These are phyloP conservation scores for Teunomyces barrocoloradensis DNA, from an alignment of 805 yeast genomes.

Conservation along the genomic window DNA sequence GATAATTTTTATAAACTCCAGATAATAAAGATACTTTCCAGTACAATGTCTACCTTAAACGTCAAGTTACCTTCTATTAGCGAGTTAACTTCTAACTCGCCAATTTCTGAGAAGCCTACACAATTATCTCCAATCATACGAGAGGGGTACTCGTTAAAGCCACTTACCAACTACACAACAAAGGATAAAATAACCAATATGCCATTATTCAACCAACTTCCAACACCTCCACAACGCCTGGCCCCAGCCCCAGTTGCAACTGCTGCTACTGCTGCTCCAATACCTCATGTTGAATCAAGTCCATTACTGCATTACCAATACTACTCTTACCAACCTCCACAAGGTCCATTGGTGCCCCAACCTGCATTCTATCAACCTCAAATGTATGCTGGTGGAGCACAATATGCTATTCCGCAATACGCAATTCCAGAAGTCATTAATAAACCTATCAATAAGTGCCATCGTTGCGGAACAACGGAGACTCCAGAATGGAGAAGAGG, in stretches of 20 bases:
- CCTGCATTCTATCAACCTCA: conserved; percentile 13
- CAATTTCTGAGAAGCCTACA: conserved; percentile 6
- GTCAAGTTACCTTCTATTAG: conserved; percentile 14
- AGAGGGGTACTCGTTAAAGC: neutral
- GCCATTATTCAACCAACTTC: conserved; percentile 4
- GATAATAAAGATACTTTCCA: neutral
- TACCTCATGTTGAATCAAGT: conserved; percentile 6
- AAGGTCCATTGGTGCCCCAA: conserved; percentile 6
- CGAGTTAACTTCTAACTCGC: conserved; percentile 13
- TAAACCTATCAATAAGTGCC: conserved; percentile 38
- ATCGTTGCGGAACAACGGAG: conserved; percentile 45
- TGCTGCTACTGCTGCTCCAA: conserved; percentile 2
- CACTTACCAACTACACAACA: conserved; percentile 6
- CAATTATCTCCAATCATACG: conserved; percentile 6
- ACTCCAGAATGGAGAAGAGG: conserved; percentile 47
- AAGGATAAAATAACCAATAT: neutral
- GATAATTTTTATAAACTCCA: too few species aligned
- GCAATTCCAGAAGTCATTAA: conserved; percentile 32
- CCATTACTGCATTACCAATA: conserved; percentile 12
- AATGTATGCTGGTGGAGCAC: conserved; percentile 6
- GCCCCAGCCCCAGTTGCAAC: conserved; percentile 5
- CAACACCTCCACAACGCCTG: conserved; percentile 8
- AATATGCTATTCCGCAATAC: conserved; percentile 11
- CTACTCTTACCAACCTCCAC: conserved; percentile 8
- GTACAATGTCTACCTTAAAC: neutral